Percentiles rank a stretch among this genome's conserved stretches.
Evolutionary conservation across 768 basidiomycete genomes (phyloP).

Genomic region (Gloeopeniophorella convolvens): DNA sequence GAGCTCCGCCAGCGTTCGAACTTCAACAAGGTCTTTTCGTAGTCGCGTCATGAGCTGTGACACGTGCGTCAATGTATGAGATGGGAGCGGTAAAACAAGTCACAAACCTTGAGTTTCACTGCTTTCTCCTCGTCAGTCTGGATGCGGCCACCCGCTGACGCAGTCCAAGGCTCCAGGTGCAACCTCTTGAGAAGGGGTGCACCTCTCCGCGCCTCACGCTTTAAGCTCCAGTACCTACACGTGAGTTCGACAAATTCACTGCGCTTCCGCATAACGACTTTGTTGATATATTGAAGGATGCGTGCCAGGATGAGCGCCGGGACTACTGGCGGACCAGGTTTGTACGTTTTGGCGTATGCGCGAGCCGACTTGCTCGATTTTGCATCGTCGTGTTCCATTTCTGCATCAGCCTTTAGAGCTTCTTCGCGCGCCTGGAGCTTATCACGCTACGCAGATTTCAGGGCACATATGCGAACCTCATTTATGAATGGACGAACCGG

Average conservation of each 20-base stretch:
- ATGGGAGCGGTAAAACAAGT: background rate
- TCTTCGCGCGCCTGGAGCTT: slow-evolving; percentile 56
- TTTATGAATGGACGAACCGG: slow-evolving; percentile 42
- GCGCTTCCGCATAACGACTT: slow-evolving; percentile 69
- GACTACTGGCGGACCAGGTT: slow-evolving; percentile 87
- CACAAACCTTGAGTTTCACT: slow-evolving; percentile 71
- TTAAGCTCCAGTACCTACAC: slow-evolving; percentile 95
- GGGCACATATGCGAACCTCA: background rate
- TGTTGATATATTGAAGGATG: slow-evolving; percentile 66
- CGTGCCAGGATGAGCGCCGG: slow-evolving; percentile 79
- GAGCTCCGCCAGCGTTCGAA: slow-evolving; percentile 60
- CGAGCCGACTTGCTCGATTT: slow-evolving; percentile 72
- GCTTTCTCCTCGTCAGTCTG: slow-evolving; percentile 79
- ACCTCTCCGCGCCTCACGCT: slow-evolving; percentile 87
- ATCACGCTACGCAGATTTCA: slow-evolving; percentile 45
- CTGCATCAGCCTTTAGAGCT: slow-evolving; percentile 47
- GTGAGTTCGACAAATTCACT: slow-evolving; percentile 67
- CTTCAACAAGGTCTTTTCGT: slow-evolving; percentile 67
- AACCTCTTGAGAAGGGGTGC: slow-evolving; percentile 89
- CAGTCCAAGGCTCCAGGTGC: slow-evolving; percentile 97
- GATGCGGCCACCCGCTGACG: slow-evolving; percentile 51
- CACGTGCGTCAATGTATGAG: background rate
- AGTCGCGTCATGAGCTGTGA: slow-evolving; percentile 54
- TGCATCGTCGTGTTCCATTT: slow-evolving; percentile 34
- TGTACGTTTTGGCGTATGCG: slow-evolving; percentile 88